Evolutionary conservation across 768 basidiomycete species (phyloP), one percentile per base, ranked within the genome.

Genomic region (Leucogyrophana mollusca): DNA sequence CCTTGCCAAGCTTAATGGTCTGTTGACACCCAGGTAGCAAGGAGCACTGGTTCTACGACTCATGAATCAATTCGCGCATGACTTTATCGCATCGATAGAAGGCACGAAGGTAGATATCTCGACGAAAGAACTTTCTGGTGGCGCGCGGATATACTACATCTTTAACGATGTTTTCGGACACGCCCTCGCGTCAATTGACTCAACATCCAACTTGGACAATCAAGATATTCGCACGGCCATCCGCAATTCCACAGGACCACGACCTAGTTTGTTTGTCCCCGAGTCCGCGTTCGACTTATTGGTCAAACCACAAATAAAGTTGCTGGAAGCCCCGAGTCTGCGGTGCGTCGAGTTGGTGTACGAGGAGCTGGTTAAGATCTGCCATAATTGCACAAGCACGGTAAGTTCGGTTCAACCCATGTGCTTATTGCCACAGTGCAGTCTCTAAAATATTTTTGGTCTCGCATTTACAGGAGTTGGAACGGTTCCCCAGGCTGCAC

Each of bases 361-460:
- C 63, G 96, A 99, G 66, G 96, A 99, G 67, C 73, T 99, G 44
- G 97, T 99, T 54, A 98, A 98, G 75, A 94, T 99, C 37, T 98
- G 96, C 67, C 96, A 99, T 64, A 98, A 95, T 60, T 97, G 95
- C 69, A 96, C 95, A 3, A 89, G 89, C 64, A 64, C 79, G 41
- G 94, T 94, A 60, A 61, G 82, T 68, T 30, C 40, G 40, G 25
- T 16, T 22, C 23, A 8, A 27, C 23, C n/a, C 43, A 17, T 35
- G n/a, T 22, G 34, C n/a, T 23, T 11, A 25, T 35, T 33, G 25
- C 22, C 36, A 5, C 13, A n/a, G 20, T 37, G 22, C 47, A 8
- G 27, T 11, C 34, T 27, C 21, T 45, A 9, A 34, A n/a, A n/a
- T n/a, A n/a, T n/a, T n/a, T n/a, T n/a, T n/a, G n/a, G 32, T 10